A percentile compares a stretch with the other conserved stretches of the same genome.
These are phyloP conservation scores for Strobilomyces dryophilus DNA, from an alignment of 768 basidiomycete genomes.

Conservation along the genomic window DNA sequence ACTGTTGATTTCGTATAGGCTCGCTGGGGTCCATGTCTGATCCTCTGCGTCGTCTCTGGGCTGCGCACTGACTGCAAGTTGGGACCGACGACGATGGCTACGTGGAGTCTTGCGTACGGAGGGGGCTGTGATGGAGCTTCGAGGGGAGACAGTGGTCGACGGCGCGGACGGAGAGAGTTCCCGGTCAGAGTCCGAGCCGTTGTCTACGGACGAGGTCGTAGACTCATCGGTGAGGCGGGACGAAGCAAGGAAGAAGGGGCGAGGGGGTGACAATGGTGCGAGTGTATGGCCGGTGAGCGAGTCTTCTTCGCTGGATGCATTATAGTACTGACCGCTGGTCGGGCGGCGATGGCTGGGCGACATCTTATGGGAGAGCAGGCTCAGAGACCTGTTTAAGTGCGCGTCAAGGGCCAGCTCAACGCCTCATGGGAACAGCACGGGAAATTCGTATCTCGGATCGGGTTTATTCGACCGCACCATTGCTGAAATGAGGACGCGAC, in stretches of 20 bases:
- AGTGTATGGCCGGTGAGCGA: constrained; percentile 13
- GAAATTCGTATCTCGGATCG: constrained; percentile 4
- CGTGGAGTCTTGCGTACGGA: constrained; percentile 18
- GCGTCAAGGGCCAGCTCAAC: not conserved
- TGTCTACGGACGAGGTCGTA: constrained; percentile 22
- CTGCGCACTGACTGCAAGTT: constrained; percentile 21
- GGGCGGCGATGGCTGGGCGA: constrained; percentile 9
- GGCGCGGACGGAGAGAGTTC: constrained; percentile 20
- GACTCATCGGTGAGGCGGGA: constrained; percentile 19
- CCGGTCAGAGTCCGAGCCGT: constrained; percentile 29
- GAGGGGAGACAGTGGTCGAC: constrained; percentile 11
- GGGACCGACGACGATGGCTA: constrained; percentile 24
- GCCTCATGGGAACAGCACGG: not conserved
- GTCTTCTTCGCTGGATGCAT: constrained; percentile 27
- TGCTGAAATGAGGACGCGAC: constrained; percentile 6
- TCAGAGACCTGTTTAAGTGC: constrained; percentile 9
- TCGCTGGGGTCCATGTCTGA: constrained; percentile 12
- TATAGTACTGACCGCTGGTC: constrained; percentile 12
- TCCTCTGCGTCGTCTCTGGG: constrained; percentile 16
- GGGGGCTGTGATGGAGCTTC: constrained; percentile 10
- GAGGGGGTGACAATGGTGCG: constrained; percentile 30
- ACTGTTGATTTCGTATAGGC: constrained; percentile 5
- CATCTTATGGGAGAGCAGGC: constrained; percentile 7
- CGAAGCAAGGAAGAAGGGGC: constrained; percentile 35
- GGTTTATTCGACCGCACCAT: not conserved